A percentile compares a stretch with the other conserved stretches of the same genome.
phyloP scores from a whole-genome alignment of 169 alveolate species.

The Eimeria praecox region DNA sequence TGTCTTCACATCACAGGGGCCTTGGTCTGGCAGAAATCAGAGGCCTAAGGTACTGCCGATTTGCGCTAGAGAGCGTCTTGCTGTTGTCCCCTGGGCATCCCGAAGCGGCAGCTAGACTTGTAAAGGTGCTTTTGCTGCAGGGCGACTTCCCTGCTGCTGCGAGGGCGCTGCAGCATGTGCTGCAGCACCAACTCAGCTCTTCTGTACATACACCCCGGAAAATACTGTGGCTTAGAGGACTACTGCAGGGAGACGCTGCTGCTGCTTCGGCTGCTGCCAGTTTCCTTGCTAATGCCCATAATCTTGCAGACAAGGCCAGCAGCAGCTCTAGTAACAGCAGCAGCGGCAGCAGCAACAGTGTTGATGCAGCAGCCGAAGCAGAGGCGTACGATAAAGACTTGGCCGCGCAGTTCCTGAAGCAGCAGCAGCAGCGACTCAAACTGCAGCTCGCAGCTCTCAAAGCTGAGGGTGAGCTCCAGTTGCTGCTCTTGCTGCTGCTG shows the following conservation, averaged over 20 bases:
- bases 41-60: conserved; percentile 59
- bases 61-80: conserved; percentile 73
- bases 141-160: conserved; percentile 80
- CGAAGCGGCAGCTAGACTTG: conserved; percentile 67
- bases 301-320: conserved; percentile 16
- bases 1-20: conserved; percentile 28
- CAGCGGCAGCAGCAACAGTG: conserved; percentile 21
- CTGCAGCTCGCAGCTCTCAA: conserved; percentile 58
- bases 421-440: conserved; percentile 47
- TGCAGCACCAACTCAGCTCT: conserved; percentile 28
- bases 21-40: neutral
- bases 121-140: conserved; percentile 71
- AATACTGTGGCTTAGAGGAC: conserved; percentile 64
- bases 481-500: conserved; percentile 40
- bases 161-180: conserved; percentile 60
- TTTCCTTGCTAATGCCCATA: conserved; percentile 52
- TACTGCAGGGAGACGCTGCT: conserved; percentile 63
- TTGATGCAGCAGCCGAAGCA: conserved; percentile 43
- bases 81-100: conserved; percentile 72
- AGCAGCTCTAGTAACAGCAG: conserved; percentile 41
- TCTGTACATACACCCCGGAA: conserved; percentile 47
- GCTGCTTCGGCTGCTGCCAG: conserved; percentile 70
- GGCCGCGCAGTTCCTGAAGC: conserved; percentile 63
- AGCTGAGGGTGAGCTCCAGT: conserved; percentile 54
- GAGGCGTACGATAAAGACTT: conserved; percentile 40